phyloP scores from a whole-genome alignment of 2,329 filamentous ascomycete species.

The Scedosporium dehoogii region DNA sequence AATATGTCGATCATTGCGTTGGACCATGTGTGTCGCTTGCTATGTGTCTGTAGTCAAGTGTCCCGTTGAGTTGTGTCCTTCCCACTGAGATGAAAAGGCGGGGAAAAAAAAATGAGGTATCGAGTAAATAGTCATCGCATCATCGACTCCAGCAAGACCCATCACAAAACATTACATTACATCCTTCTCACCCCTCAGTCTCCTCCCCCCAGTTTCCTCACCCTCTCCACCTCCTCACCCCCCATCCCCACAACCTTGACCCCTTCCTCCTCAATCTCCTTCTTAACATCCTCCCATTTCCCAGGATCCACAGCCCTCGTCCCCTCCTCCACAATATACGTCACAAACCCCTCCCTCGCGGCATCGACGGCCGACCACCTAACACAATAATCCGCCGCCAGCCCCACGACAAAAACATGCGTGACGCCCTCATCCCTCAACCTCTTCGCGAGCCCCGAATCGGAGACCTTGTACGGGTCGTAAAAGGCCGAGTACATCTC shows the following conservation, averaged over 20 bases:
- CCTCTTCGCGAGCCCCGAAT: constrained; percentile 50
- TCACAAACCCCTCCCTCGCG: constrained; percentile 61
- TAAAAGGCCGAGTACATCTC: constrained; percentile 96
- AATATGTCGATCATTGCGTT: neutral
- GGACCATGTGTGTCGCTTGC: neutral
- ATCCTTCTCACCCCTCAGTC: neutral
- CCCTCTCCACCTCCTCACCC: constrained; percentile 34
- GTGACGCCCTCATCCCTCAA: constrained; percentile 53
- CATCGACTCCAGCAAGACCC: neutral
- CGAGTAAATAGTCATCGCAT: neutral
- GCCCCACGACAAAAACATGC: constrained; percentile 69
- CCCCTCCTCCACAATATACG: constrained; percentile 68
- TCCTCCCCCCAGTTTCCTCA: constrained; percentile 17
- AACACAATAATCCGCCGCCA: constrained; percentile 88
- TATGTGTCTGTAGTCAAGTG: too few species aligned
- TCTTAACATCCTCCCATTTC: constrained; percentile 44
- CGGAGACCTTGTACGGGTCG: constrained; percentile 60
- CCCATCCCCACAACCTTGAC: constrained; percentile 52
- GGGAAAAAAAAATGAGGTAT: neutral
- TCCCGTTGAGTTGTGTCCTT: too few species aligned
- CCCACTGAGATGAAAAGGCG: too few species aligned
- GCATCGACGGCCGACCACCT: constrained; percentile 73
- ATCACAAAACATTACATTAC: neutral
- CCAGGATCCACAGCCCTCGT: constrained; percentile 61
- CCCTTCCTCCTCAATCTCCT: constrained; percentile 45